phyloP scores from a whole-genome alignment of 148 eudicot species.

The Simmondsia chinensis region DNA sequence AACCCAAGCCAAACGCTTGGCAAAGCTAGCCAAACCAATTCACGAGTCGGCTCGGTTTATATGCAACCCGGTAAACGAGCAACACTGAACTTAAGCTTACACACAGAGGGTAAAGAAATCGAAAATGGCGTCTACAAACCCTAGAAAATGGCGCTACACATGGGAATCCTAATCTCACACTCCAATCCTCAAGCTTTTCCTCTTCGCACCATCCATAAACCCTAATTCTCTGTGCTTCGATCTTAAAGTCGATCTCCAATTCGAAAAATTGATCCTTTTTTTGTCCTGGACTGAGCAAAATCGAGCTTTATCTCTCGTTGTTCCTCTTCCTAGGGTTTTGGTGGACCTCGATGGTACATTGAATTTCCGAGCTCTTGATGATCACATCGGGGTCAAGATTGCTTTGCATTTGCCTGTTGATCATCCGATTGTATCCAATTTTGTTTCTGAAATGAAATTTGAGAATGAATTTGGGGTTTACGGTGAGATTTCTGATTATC shows the following conservation, averaged over 20 bases:
- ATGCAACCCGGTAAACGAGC: too few species aligned
- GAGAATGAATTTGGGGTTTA: constrained; percentile 14
- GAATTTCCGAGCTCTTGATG: constrained; percentile 31
- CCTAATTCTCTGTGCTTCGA: constrained; percentile 33
- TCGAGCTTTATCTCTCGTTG: constrained; percentile 17
- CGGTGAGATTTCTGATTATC: not conserved
- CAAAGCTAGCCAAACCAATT: too few species aligned
- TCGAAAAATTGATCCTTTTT: constrained; percentile 33
- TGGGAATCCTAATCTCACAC: constrained; percentile 93
- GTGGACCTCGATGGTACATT: constrained; percentile 59
- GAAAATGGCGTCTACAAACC: constrained; percentile 35
- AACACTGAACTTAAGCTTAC: too few species aligned
- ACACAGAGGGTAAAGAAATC: not conserved
- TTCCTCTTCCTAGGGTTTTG: constrained; percentile 77
- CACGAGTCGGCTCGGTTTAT: too few species aligned
- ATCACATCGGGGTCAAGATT: constrained; percentile 65
- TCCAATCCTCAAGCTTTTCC: constrained; percentile 53
- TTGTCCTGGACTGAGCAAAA: constrained; percentile 28
- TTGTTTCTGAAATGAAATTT: constrained; percentile 26
- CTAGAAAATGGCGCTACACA: constrained; percentile 78
- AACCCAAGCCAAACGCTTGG: too few species aligned
- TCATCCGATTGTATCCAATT: constrained; percentile 58
- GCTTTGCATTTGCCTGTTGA: constrained; percentile 68
- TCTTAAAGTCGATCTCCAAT: constrained; percentile 27
- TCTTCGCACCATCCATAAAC: constrained; percentile 38